Percentiles rank a stretch among this genome's conserved stretches.
Conservation (phyloP, 2,329 filamentous ascomycete species). For the Sporothrix pallida region DNA sequence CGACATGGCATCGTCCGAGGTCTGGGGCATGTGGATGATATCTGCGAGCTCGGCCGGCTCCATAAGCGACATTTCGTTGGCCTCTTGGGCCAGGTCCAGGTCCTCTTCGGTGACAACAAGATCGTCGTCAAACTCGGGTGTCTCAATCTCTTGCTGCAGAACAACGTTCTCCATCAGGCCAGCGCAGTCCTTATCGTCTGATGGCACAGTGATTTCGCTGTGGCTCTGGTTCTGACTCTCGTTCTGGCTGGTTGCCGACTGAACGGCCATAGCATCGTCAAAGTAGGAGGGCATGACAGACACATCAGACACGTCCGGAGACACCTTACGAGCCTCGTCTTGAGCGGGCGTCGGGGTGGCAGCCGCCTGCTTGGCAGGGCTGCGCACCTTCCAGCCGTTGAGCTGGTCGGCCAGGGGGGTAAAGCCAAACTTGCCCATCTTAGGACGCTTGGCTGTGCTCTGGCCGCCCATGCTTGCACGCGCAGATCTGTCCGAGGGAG, state of each 20-base stretch:
- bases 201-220: conserved; percentile 38
- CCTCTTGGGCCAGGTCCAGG: conserved; percentile 62
- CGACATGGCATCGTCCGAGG: conserved; percentile 58
- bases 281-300: conserved; percentile 60
- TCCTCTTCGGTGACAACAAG: conserved; percentile 61
- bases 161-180: conserved; percentile 29
- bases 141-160: conserved; percentile 40
- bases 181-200: conserved; percentile 13
- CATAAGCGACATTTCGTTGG: conserved; percentile 64
- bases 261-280: conserved; percentile 64
- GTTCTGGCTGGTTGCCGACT: too few relatives aligned
- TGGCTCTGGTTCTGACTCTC: not conserved
- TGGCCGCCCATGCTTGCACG: conserved; percentile 37
- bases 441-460: conserved; percentile 43
- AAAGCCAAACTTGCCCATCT: conserved; percentile 55
- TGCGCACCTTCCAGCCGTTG: conserved; percentile 66
- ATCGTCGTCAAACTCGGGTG: conserved; percentile 53
- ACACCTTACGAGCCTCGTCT: conserved; percentile 32
- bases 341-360: conserved; percentile 32
- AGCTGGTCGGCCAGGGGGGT: conserved; percentile 68
- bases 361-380: conserved; percentile 53
- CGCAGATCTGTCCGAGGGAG: conserved; percentile 17
- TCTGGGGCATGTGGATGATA: conserved; percentile 40
- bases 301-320: conserved; percentile 38
- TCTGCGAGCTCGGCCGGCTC: conserved; percentile 52